A percentile compares a stretch with the other conserved stretches of the same genome.
These are phyloP conservation scores for Gilbertella persicaria DNA, from an alignment of 371 early-diverging fungal species.

Conservation along the genomic window DNA sequence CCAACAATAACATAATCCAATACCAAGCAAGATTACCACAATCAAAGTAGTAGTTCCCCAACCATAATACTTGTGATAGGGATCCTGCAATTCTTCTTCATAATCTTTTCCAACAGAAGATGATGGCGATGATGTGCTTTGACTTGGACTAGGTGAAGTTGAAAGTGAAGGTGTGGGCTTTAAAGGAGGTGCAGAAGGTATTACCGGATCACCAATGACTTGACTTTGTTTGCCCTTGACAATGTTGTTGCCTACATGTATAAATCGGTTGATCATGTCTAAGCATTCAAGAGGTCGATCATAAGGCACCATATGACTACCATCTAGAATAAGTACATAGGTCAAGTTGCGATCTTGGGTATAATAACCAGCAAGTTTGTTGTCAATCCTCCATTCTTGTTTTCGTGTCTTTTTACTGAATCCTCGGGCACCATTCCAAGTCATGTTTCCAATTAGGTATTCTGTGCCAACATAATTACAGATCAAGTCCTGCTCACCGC, in stretches of 20 bases:
- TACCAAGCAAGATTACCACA: conserved; percentile 28
- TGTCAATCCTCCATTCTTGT: conserved; percentile 61
- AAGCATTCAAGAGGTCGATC: conserved; percentile 66
- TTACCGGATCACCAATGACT: conserved; percentile 19
- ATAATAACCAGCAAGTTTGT: conserved; percentile 56
- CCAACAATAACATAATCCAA: conserved; percentile 35
- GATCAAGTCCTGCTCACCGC: conserved; percentile 83
- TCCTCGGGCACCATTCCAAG: conserved; percentile 75
- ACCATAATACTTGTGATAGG: neutral
- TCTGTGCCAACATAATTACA: conserved; percentile 80
- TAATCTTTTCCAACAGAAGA: conserved; percentile 2
- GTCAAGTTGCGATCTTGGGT: conserved; percentile 68
- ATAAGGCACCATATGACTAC: conserved; percentile 84
- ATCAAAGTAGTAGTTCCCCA: conserved; percentile 37
- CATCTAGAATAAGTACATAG: conserved; percentile 66
- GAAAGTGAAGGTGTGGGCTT: neutral
- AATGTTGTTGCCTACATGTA: conserved; percentile 53
- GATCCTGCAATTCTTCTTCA: neutral
- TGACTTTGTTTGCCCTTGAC: conserved; percentile 36
- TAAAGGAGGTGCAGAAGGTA: neutral
- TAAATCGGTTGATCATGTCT: conserved; percentile 78
- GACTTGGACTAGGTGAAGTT: neutral
- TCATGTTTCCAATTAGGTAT: conserved; percentile 67
- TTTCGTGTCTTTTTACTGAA: conserved; percentile 41
- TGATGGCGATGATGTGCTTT: neutral